Percentiles rank a stretch among this genome's conserved stretches.
phyloP scores from a whole-genome alignment of 2,329 filamentous ascomycete genomes.

The Hysterium pulicare region DNA sequence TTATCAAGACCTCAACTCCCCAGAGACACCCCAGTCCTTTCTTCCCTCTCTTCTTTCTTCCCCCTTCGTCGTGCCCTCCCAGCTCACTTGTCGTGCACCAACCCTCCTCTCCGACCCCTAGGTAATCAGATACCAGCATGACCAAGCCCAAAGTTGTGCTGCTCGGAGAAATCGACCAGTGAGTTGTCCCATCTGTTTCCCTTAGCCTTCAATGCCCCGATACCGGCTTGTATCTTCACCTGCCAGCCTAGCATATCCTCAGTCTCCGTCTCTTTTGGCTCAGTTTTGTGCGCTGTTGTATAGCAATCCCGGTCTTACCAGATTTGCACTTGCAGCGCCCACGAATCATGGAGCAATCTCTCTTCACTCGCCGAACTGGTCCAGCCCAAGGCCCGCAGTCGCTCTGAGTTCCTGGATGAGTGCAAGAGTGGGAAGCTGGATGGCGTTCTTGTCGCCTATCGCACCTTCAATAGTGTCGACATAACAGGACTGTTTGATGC shows the following conservation, averaged over 20 bases:
- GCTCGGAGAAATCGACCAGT: conserved; percentile 63
- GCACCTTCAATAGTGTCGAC: conserved; percentile 63
- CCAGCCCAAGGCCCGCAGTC: conserved; percentile 57
- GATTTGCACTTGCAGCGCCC: conserved; percentile 51
- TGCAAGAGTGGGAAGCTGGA: conserved; percentile 64
- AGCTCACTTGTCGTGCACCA: background rate
- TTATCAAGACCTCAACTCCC: background rate
- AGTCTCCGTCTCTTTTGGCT: conserved; percentile 8
- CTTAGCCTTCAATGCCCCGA: conserved; percentile 2
- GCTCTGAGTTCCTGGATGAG: conserved; percentile 67
- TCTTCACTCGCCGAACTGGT: conserved; percentile 63
- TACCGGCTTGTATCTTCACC: conserved; percentile 1
- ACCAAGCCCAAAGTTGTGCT: conserved; percentile 59
- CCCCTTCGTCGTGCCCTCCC: background rate
- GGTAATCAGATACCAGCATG: conserved; percentile 20
- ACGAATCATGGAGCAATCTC: conserved; percentile 62
- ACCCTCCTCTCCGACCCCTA: background rate
- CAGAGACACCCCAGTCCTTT: background rate
- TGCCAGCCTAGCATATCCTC: conserved; percentile 5
- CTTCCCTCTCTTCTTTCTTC: background rate
- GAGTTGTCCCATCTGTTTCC: conserved; percentile 29
- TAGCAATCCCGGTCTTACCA: conserved; percentile 8
- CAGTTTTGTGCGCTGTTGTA: conserved; percentile 1
- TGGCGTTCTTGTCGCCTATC: conserved; percentile 62
- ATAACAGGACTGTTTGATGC: conserved; percentile 69